These are phyloP conservation scores for Nakazawaea holstii DNA, from an alignment of 805 yeast genomes.

Conservation along the genomic window DNA sequence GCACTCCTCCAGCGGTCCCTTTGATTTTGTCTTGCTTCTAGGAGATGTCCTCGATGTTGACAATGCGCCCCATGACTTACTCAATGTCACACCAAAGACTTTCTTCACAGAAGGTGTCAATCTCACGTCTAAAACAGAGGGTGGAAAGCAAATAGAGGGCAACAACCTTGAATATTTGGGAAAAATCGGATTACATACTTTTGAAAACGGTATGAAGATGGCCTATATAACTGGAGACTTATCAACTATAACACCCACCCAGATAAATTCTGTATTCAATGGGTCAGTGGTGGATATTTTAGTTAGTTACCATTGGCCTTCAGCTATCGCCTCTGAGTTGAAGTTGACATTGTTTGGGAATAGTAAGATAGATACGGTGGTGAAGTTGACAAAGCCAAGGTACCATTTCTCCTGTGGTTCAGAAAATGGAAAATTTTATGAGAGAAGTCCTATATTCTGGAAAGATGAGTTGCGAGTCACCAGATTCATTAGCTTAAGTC, in stretches of 20 bases:
- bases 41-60: conserved; percentile 33
- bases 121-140: conserved; percentile 13
- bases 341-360: conserved; percentile 40
- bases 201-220: conserved; percentile 39
- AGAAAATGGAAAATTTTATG: conserved; percentile 42
- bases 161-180: conserved; percentile 27
- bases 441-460: conserved; percentile 58
- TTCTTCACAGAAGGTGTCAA: conserved; percentile 19
- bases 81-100: conserved; percentile 11
- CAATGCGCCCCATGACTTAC: conserved; percentile 12
- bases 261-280: conserved; percentile 11
- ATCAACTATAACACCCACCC: conserved; percentile 18
- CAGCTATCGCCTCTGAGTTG: conserved; percentile 38
- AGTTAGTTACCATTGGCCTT: conserved; percentile 58
- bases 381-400: conserved; percentile 44
- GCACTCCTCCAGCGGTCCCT: conserved; percentile 60
- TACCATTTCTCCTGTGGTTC: conserved; percentile 63
- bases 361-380: conserved; percentile 38
- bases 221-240: conserved; percentile 38
- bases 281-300: conserved; percentile 44
- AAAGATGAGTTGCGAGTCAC: conserved; percentile 36
- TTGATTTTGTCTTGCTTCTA: conserved; percentile 46
- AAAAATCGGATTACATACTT: conserved; percentile 30
- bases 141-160: conserved; percentile 17
- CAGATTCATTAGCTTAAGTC: conserved; percentile 61